Conservation (phyloP, 257 asterid species). For the Przewalskia tangutica region DNA sequence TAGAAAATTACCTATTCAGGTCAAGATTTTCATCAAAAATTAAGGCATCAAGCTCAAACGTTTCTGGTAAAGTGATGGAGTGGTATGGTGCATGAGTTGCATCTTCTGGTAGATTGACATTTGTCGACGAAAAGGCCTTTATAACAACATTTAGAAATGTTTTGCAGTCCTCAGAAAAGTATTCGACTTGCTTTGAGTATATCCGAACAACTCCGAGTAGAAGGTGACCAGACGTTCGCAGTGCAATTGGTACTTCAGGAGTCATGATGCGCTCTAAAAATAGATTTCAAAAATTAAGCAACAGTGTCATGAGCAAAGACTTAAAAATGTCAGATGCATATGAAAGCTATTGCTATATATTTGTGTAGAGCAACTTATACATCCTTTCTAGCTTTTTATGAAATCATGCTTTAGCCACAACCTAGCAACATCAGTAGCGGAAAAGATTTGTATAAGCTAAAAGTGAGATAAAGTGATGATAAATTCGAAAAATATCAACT, state of each 20-base stretch:
- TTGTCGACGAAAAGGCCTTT: slow-evolving; percentile 29
- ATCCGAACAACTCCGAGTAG: slow-evolving; percentile 90
- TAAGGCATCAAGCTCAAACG: slow-evolving; percentile 52
- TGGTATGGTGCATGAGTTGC: slow-evolving; percentile 56
- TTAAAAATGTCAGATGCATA: neutral
- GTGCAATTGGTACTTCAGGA: slow-evolving; percentile 81
- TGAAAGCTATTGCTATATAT: neutral
- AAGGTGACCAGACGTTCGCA: slow-evolving; percentile 90
- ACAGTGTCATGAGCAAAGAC: neutral
- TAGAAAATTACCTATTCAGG: slow-evolving; percentile 33
- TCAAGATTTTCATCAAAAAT: slow-evolving; percentile 34
- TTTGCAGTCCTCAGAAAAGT: slow-evolving; percentile 60
- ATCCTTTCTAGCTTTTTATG: neutral
- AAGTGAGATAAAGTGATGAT: neutral
- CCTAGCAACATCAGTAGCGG: neutral
- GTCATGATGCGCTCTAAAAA: slow-evolving; percentile 60
- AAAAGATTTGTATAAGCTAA: neutral
- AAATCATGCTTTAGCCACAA: neutral
- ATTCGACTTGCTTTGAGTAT: slow-evolving; percentile 81
- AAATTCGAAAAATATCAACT: neutral
- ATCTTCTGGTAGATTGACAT: slow-evolving; percentile 56
- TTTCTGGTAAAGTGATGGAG: slow-evolving; percentile 61
- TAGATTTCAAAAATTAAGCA: neutral
- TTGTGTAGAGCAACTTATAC: neutral
- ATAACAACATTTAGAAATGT: slow-evolving; percentile 31